A percentile compares a stretch with the other conserved stretches of the same genome.
phyloP scores from a whole-genome alignment of 2,329 filamentous ascomycete genomes.

The Pseudocercospora fuligena region DNA sequence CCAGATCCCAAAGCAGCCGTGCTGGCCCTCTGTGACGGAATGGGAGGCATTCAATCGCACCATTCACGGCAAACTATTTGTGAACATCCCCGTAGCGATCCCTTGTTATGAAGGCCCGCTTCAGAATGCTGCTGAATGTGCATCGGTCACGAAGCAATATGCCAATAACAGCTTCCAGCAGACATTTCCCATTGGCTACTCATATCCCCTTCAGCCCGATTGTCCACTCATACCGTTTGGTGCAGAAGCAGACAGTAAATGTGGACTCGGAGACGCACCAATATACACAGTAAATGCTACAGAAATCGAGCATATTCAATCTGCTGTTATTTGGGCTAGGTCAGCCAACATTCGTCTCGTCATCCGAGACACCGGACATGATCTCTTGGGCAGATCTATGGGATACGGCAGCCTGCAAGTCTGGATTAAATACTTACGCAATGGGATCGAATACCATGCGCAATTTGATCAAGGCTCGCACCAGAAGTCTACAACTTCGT shows the following conservation, averaged over 20 bases:
- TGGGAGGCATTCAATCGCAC: slow-evolving; percentile 44
- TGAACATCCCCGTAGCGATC: slow-evolving; percentile 40
- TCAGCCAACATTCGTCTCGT: slow-evolving; percentile 57
- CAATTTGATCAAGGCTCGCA: slow-evolving; percentile 19
- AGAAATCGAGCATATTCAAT: neutral
- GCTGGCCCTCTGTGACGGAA: slow-evolving; percentile 40
- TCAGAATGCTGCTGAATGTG: slow-evolving; percentile 35
- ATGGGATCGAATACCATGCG: slow-evolving; percentile 38
- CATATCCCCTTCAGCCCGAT: slow-evolving; percentile 35
- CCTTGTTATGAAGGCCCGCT: slow-evolving; percentile 43
- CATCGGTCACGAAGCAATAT: slow-evolving; percentile 34
- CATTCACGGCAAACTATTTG: slow-evolving; percentile 42
- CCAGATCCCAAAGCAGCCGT: slow-evolving; percentile 32
- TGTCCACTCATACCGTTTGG: slow-evolving; percentile 34
- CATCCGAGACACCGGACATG: slow-evolving; percentile 30
- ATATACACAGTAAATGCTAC: slow-evolving; percentile 16
- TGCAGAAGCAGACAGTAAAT: slow-evolving; percentile 29
- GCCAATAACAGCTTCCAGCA: slow-evolving; percentile 37
- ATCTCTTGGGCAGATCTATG: slow-evolving; percentile 17
- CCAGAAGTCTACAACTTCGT: slow-evolving; percentile 26
- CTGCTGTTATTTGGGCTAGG: neutral
- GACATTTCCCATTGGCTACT: slow-evolving; percentile 35
- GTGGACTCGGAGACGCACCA: slow-evolving; percentile 33
- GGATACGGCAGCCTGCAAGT: slow-evolving; percentile 16
- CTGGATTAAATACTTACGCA: slow-evolving; percentile 32